These are phyloP conservation scores for Rugonectria rugulosa DNA, from an alignment of 2,329 filamentous ascomycete species.

Conservation along the genomic window DNA sequence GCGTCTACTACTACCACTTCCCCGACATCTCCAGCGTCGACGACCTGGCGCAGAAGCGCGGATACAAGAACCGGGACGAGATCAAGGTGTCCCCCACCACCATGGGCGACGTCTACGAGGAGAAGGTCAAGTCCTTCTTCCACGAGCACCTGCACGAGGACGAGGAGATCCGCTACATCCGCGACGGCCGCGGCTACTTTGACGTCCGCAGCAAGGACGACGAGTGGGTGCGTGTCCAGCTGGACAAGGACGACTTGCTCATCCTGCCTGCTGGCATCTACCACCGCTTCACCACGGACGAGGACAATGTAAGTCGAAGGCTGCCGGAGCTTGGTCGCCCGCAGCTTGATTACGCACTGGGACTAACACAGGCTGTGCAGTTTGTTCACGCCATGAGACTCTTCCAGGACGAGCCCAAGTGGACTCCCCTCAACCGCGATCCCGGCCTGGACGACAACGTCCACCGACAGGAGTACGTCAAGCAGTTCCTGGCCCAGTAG, in stretches of 20 bases:
- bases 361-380: constrained; percentile 53
- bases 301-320: constrained; percentile 87
- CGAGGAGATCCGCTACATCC: constrained; percentile 96
- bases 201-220: constrained; percentile 86
- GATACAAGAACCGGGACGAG: constrained; percentile 95
- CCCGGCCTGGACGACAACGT: constrained; percentile 79
- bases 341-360: neutral
- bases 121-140: constrained; percentile 94
- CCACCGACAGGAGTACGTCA: constrained; percentile 80
- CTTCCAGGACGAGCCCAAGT: constrained; percentile 98
- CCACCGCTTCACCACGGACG: constrained; percentile 95
- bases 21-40: constrained; percentile 73
- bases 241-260: constrained; percentile 89
- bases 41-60: constrained; percentile 73
- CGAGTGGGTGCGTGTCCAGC: constrained; percentile 84
- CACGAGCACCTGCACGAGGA: constrained; percentile 96
- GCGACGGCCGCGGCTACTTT: constrained; percentile 89
- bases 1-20: constrained; percentile 80
- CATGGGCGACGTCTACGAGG: constrained; percentile 88
- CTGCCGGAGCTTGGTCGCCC: too few relatives aligned
- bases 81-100: constrained; percentile 85
- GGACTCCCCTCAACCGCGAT: constrained; percentile 89
- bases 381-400: constrained; percentile 95
- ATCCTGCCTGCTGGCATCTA: constrained; percentile 96
- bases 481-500: constrained; percentile 49